phyloP scores from a whole-genome alignment of 768 basidiomycete species.

The Psilocybe tampanensis region DNA sequence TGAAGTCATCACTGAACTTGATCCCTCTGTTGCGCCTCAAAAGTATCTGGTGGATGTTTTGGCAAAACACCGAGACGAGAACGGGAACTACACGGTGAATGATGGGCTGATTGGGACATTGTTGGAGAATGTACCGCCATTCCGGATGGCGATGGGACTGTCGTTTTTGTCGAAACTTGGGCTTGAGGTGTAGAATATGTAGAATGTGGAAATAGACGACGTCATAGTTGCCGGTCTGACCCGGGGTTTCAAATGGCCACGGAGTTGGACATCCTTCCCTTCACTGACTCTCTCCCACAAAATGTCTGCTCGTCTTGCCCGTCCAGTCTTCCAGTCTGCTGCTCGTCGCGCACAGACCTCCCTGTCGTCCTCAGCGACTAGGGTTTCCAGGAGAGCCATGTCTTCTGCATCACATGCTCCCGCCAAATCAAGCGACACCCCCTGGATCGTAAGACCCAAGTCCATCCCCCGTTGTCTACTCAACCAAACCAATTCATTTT shows the following conservation, averaged over 20 bases:
- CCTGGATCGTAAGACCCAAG: constrained; percentile 43
- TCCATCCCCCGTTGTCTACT: constrained; percentile 8
- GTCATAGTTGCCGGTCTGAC: constrained; percentile 36
- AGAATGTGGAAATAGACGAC: background rate
- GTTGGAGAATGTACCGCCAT: constrained; percentile 38
- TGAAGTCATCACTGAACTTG: background rate
- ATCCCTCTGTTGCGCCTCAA: background rate
- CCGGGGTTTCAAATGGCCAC: constrained; percentile 31
- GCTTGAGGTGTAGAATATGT: constrained; percentile 9
- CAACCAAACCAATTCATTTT: constrained; percentile 9
- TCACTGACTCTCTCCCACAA: constrained; percentile 10
- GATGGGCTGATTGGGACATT: constrained; percentile 31
- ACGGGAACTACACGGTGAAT: constrained; percentile 22
- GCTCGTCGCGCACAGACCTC: constrained; percentile 32
- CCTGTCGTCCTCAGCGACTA: constrained; percentile 23
- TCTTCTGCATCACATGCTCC: constrained; percentile 35
- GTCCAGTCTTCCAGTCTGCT: constrained; percentile 34
- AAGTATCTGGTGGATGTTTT: background rate
- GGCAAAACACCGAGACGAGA: constrained; percentile 7
- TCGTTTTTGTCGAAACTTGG: constrained; percentile 43
- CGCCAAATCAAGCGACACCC: constrained; percentile 39
- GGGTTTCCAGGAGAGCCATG: constrained; percentile 36
- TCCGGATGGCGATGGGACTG: constrained; percentile 52
- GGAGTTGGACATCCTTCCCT: constrained; percentile 9
- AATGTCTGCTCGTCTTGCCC: constrained; percentile 44